These are phyloP conservation scores for Taiozyma sp. DNA, from an alignment of 1,139 yeast genomes.

Conservation along the genomic window DNA sequence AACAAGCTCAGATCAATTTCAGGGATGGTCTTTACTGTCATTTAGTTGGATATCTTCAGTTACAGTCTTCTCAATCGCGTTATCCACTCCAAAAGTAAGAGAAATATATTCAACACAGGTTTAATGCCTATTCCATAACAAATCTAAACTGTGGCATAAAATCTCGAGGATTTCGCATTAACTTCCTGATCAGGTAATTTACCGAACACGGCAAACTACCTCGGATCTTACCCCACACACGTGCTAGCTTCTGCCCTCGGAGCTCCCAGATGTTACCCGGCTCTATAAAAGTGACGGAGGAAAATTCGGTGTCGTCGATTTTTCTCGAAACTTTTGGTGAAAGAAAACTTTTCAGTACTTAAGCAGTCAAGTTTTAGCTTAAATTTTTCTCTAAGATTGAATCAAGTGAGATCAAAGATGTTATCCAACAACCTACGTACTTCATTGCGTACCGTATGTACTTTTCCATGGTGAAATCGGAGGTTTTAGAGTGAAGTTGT, in stretches of 20 bases:
- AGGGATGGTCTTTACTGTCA: conserved; percentile 16
- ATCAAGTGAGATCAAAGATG: conserved; percentile 12
- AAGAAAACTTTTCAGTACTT: not conserved
- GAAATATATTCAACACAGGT: too few relatives aligned
- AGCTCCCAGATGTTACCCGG: not conserved
- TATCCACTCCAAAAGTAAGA: too few relatives aligned
- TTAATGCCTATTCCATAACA: too few relatives aligned
- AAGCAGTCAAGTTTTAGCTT: not conserved
- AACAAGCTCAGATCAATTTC: conserved; percentile 18
- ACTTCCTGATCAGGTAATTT: not conserved
- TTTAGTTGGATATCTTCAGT: not conserved
- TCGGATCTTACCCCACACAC: not conserved
- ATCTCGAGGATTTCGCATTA: not conserved
- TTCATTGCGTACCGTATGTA: conserved; percentile 23
- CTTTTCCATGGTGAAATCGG: not conserved
- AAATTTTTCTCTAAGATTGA: not conserved
- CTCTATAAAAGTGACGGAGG: not conserved
- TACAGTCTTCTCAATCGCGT: too few relatives aligned
- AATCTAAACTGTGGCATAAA: not conserved
- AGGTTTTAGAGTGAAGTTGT: not conserved
- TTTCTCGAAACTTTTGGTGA: not conserved
- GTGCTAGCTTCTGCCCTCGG: not conserved
- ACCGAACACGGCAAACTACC: not conserved
- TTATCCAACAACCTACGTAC: conserved; percentile 22
- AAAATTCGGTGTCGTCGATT: not conserved